Evolutionary conservation across 75 land plant genomes (phyloP).

Genomic region (Larix kaempferi): DNA sequence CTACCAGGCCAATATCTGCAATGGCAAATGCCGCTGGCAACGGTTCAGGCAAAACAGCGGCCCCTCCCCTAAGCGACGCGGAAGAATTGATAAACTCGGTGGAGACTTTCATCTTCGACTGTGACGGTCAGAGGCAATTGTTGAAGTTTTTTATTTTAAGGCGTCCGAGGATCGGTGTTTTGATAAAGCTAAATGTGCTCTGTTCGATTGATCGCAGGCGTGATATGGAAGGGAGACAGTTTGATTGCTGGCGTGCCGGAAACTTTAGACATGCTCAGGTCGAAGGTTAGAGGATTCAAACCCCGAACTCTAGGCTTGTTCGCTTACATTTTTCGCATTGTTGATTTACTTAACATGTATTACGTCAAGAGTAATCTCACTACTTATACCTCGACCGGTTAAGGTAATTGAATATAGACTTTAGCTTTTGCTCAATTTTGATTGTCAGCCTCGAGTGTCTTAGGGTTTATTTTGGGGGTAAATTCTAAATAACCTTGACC

Average conservation of each 20-base stretch:
- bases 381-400: too few relatives aligned
- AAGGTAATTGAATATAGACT: too few relatives aligned
- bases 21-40: background rate
- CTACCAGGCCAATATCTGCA: background rate
- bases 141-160: conserved; percentile 4
- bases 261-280: conserved; percentile 90
- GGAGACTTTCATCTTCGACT: conserved; percentile 96
- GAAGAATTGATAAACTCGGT: conserved; percentile 84
- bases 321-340: too few relatives aligned
- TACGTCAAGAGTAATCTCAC: too few relatives aligned
- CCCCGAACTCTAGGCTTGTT: background rate
- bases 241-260: conserved; percentile 95
- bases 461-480: too few relatives aligned
- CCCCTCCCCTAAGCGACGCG: conserved; percentile 58
- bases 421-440: too few relatives aligned
- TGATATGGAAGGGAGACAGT: conserved; percentile 96
- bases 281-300: conserved; percentile 44
- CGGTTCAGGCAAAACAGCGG: conserved; percentile 30
- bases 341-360: too few relatives aligned
- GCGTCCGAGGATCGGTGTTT: background rate
- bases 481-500: too few relatives aligned
- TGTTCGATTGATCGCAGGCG: conserved; percentile 51
- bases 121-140: conserved; percentile 64
- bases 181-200: background rate
- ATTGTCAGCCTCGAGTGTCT: too few relatives aligned